phyloP scores from a whole-genome alignment of 2,329 filamentous ascomycete species.

The Aspergillus fumigatiaffinis region DNA sequence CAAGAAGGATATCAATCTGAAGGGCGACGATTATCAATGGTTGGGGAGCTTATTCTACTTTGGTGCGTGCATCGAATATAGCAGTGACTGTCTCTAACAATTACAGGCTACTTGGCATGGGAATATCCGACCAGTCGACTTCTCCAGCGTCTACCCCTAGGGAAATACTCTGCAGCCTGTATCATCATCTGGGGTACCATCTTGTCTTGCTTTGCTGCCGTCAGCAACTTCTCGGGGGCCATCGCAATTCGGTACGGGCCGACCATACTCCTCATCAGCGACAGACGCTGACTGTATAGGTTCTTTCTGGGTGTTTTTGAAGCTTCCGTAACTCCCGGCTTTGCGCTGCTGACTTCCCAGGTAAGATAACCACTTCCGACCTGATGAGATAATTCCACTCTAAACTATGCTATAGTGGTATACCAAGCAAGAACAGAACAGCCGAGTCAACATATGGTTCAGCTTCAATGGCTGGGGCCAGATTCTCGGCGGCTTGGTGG shows the following conservation, averaged over 20 bases:
- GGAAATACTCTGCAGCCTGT: conserved; percentile 63
- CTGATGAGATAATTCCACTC: neutral
- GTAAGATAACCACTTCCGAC: conserved; percentile 15
- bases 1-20: conserved; percentile 43
- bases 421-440: conserved; percentile 64
- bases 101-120: conserved; percentile 49
- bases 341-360: conserved; percentile 61
- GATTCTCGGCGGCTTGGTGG: conserved; percentile 60
- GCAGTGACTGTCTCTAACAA: conserved; percentile 1
- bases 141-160: conserved; percentile 60
- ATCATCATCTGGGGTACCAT: conserved; percentile 62
- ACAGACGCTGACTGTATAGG: neutral
- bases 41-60: conserved; percentile 51
- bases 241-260: conserved; percentile 53
- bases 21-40: conserved; percentile 49
- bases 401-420: conserved; percentile 54
- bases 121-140: conserved; percentile 65
- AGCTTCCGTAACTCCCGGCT: conserved; percentile 64
- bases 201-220: conserved; percentile 60
- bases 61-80: conserved; percentile 23
- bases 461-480: conserved; percentile 62
- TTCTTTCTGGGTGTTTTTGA: conserved; percentile 68
- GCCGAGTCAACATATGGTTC: conserved; percentile 64
- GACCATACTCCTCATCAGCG: neutral
- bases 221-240: conserved; percentile 57